These are phyloP conservation scores for Allium fistulosum DNA, from an alignment of 106 monocot genomes.

Conservation along the genomic window DNA sequence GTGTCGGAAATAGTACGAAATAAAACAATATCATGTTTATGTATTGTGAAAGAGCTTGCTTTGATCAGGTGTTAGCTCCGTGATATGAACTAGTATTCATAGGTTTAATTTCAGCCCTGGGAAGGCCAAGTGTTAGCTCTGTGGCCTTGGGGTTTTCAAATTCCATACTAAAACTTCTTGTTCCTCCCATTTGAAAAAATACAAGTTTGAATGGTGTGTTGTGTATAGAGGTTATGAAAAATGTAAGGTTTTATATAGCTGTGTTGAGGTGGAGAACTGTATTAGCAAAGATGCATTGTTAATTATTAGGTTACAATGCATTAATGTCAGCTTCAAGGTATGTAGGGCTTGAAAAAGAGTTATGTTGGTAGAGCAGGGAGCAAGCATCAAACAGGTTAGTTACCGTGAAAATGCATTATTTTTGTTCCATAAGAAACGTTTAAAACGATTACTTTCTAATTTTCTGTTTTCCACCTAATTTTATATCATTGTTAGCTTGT, in stretches of 20 bases:
- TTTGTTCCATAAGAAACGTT: too few relatives aligned
- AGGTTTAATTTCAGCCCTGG: neutral
- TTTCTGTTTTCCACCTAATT: too few relatives aligned
- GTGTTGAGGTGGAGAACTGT: neutral
- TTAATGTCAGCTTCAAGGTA: neutral
- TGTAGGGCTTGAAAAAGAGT: slow-evolving; percentile 2
- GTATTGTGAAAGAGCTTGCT: neutral
- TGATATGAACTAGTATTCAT: neutral
- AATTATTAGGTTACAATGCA: too few relatives aligned
- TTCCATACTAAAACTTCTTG: neutral
- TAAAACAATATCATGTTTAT: neutral
- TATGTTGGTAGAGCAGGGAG: slow-evolving; percentile 6
- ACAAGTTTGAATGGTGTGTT: neutral
- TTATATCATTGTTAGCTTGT: too few relatives aligned
- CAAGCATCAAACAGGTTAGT: neutral
- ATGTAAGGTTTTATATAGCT: neutral
- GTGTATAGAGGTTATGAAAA: neutral
- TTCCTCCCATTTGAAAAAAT: slow-evolving; percentile 6
- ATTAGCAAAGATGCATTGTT: neutral
- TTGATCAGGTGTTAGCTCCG: neutral
- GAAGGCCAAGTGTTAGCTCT: slow-evolving; percentile 3
- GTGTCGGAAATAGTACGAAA: neutral
- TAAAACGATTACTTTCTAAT: too few relatives aligned
- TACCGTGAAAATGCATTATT: too few relatives aligned
- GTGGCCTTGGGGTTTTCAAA: slow-evolving; percentile 5